A percentile compares a stretch with the other conserved stretches of the same genome.
phyloP scores from a whole-genome alignment of 1,139 yeast genomes.

The Candida pseudoviswanathii region DNA sequence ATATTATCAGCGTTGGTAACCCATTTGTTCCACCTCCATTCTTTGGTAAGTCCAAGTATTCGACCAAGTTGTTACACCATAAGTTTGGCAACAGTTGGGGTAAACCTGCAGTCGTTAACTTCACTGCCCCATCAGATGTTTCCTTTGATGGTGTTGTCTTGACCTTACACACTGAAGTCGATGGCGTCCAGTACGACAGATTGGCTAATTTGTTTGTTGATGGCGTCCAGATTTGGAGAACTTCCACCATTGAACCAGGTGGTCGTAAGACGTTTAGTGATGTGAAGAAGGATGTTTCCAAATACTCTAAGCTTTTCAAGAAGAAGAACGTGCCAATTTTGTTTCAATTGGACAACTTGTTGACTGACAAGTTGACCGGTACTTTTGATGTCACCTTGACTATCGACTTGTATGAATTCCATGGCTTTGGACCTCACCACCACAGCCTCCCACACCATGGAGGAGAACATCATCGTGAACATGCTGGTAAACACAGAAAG shows the following conservation, averaged over 20 bases:
- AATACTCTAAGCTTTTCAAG: conserved; percentile 55
- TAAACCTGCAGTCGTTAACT: conserved; percentile 28
- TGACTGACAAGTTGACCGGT: conserved; percentile 61
- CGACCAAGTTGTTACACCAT: conserved; percentile 30
- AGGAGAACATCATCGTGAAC: background rate
- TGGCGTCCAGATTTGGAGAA: conserved; percentile 77
- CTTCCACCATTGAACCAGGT: conserved; percentile 83
- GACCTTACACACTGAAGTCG: conserved; percentile 57
- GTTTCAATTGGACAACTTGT: conserved; percentile 67
- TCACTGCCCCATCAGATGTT: conserved; percentile 29
- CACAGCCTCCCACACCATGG: background rate
- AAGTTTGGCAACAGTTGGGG: conserved; percentile 43
- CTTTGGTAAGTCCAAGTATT: conserved; percentile 33
- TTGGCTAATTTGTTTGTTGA: conserved; percentile 68
- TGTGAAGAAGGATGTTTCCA: conserved; percentile 65
- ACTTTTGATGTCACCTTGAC: conserved; percentile 55
- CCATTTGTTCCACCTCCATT: conserved; percentile 30
- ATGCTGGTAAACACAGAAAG: conserved; percentile 3
- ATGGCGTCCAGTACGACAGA: conserved; percentile 77
- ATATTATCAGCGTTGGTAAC: conserved; percentile 30
- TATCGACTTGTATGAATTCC: conserved; percentile 48
- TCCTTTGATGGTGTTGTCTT: conserved; percentile 64
- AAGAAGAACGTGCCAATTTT: conserved; percentile 33
- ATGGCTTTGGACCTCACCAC: background rate
- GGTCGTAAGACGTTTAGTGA: conserved; percentile 46